Evolutionary conservation across 2,329 filamentous ascomycete species (phyloP), one percentile per base, ranked within the genome.

Genomic region (Neopestalotiopsis rosae): DNA sequence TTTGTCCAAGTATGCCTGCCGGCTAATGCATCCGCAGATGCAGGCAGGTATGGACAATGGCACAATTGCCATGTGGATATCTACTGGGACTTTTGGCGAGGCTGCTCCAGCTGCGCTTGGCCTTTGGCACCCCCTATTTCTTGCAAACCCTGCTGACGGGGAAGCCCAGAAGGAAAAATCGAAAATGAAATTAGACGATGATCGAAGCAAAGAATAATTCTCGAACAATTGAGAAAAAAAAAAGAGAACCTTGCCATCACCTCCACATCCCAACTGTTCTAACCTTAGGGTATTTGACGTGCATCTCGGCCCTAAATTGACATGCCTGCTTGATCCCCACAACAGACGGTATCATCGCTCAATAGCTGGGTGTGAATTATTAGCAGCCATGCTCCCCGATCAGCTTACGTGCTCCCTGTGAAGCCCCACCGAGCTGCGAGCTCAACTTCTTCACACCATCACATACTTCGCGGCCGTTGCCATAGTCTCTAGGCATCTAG

Each of bases 1-100:
- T 61, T 61, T 32, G 20, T 34, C 58, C 30, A 38, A 38, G 34
- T 38, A 38, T 52, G 45, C 45, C 45, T 52, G 45, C 45, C 45
- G 45, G 45, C 45, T 52, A 32, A 17, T 61, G 28, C 13, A 34
- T 61, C 32, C n/a, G 52, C 52, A 28, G 24, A 28, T 28, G 24
- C n/a, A 38, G 13, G 28, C 32, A 38, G 32, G 57, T 30, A 38
- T 63, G 20, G 61, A 32, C 38, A 28, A 28, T 28, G 24, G 24
- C 14, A 34, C 13, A 61, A 34, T 24, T 42, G 61, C 30, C 61
- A 63, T 63, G 61, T 42, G 30, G 28, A 24, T 34, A 38, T 32
- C 61, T 42, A 63, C 20, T 24, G 42, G 32, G 42, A 65, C 62
- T 65, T 42, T 42, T 63, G 62, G 62, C 13, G 62, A 52, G 62